phyloP scores from a whole-genome alignment of 2,329 filamentous ascomycete genomes.

The Fusarium camptoceras region DNA sequence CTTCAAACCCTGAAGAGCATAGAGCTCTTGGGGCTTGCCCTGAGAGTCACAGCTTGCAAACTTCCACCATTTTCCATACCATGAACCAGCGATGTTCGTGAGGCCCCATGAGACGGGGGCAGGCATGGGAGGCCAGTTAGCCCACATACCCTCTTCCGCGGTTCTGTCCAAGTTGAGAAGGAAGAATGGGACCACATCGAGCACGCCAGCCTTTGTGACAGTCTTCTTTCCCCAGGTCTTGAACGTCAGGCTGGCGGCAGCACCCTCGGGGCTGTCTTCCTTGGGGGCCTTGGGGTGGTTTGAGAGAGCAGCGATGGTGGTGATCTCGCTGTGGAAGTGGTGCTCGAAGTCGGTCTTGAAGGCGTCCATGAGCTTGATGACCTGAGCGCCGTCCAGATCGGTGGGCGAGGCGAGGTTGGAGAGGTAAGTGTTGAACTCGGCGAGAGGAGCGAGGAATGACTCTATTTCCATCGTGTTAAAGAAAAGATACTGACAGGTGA shows the following conservation, averaged over 20 bases:
- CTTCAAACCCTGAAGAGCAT: constrained; percentile 55
- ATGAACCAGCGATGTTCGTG: constrained; percentile 68
- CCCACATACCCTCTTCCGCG: constrained; percentile 69
- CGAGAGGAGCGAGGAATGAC: constrained; percentile 64
- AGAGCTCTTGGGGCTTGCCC: constrained; percentile 65
- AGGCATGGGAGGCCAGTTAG: constrained; percentile 74
- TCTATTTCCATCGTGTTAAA: constrained; percentile 40
- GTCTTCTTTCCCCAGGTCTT: constrained; percentile 72
- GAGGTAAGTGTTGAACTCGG: constrained; percentile 65
- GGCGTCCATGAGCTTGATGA: constrained; percentile 62
- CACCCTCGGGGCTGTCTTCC: constrained; percentile 58
- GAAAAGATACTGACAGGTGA: background rate
- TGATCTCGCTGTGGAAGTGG: constrained; percentile 68
- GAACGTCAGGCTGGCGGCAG: constrained; percentile 62
- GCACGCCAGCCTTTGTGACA: constrained; percentile 69
- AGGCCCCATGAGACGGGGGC: constrained; percentile 69
- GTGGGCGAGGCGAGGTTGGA: constrained; percentile 54
- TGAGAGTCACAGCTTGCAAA: constrained; percentile 71
- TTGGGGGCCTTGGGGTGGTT: constrained; percentile 63
- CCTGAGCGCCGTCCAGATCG: constrained; percentile 58
- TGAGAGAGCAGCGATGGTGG: constrained; percentile 62
- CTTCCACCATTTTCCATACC: constrained; percentile 70
- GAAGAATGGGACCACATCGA: constrained; percentile 74
- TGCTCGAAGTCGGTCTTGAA: constrained; percentile 64
- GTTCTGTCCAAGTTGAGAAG: constrained; percentile 71